Evolutionary conservation across 2,329 filamentous ascomycete species (phyloP).

Genomic region (Aspergillus aculeatinus): DNA sequence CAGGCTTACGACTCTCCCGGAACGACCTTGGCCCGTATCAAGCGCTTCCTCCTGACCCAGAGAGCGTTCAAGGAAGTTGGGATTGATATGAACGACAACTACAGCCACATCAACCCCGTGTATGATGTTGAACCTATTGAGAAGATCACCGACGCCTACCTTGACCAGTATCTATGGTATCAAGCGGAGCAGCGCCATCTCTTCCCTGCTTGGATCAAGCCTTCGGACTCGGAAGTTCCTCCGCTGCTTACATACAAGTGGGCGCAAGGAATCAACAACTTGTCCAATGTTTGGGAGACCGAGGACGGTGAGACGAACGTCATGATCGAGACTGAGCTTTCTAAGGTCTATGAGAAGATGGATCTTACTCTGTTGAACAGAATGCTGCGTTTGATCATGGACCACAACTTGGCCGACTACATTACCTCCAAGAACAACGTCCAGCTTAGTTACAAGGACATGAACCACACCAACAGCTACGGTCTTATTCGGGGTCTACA

Average conservation of each 20-base stretch:
- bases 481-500: constrained; percentile 97
- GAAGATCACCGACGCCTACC: constrained; percentile 98
- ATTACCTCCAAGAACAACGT: constrained; percentile 99
- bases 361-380: constrained; percentile 94
- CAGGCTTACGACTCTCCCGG: constrained; percentile 98
- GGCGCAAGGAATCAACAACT: constrained; percentile 98
- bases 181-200: constrained; percentile 96
- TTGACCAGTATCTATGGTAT: constrained; percentile 99
- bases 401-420: constrained; percentile 98
- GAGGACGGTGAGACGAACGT: constrained; percentile 96
- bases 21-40: constrained; percentile 92
- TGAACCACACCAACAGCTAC: constrained; percentile 99
- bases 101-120: constrained; percentile 97
- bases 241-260: constrained; percentile 95
- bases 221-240: constrained; percentile 95
- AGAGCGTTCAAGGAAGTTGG: constrained; percentile 98
- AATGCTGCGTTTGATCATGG: constrained; percentile 92
- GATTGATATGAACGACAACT: constrained; percentile 99
- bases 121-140: constrained; percentile 99
- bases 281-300: constrained; percentile 92
- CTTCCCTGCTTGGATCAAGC: constrained; percentile 99
- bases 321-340: constrained; percentile 95
- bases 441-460: constrained; percentile 98
- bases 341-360: constrained; percentile 99
- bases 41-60: constrained; percentile 94